Evolutionary conservation across 2,329 filamentous ascomycete genomes (phyloP).

Genomic region (Cryphonectria nitschkei): DNA sequence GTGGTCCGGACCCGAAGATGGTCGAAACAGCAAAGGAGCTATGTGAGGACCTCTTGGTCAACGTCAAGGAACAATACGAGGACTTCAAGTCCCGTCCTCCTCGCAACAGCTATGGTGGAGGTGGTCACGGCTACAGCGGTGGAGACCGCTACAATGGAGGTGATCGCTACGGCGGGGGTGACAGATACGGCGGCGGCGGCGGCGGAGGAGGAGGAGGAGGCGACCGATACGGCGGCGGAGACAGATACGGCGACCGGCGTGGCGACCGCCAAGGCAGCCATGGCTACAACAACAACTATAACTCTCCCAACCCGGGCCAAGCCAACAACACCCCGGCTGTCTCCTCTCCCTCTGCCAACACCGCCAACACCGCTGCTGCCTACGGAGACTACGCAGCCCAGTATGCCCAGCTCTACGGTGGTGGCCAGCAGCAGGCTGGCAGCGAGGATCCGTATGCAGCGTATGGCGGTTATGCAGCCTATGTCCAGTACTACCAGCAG

Average conservation of each 20-base stretch:
- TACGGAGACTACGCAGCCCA: slow-evolving; percentile 74
- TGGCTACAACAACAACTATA: slow-evolving; percentile 39
- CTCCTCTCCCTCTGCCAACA: slow-evolving; percentile 32
- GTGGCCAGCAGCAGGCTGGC: slow-evolving; percentile 38
- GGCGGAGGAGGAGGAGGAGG: slow-evolving; percentile 39
- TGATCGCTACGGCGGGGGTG: slow-evolving; percentile 46
- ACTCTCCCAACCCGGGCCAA: slow-evolving; percentile 13
- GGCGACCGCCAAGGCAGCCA: slow-evolving; percentile 33
- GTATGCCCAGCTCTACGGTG: slow-evolving; percentile 77
- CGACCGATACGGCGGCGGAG: slow-evolving; percentile 43
- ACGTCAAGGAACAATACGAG: slow-evolving; percentile 89
- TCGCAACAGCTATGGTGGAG: slow-evolving; percentile 60
- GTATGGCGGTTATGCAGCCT: slow-evolving; percentile 85
- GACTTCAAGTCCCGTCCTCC: slow-evolving; percentile 84
- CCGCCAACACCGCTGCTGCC: slow-evolving; percentile 47
- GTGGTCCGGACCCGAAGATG: slow-evolving; percentile 84
- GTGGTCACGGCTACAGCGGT: slow-evolving; percentile 32
- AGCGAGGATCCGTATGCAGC: slow-evolving; percentile 79
- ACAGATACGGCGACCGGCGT: slow-evolving; percentile 40
- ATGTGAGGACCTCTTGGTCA: slow-evolving; percentile 83
- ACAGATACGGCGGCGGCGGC: slow-evolving; percentile 44
- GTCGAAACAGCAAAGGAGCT: slow-evolving; percentile 86
- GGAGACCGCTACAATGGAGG: slow-evolving; percentile 45
- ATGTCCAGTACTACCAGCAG: slow-evolving; percentile 74
- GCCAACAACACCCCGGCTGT: slow-evolving; percentile 16